Evolutionary conservation across 108 stramenopile genomes (phyloP), one percentile per base, ranked within the genome.

Genomic region (Cyclostephanos invisitatus): DNA sequence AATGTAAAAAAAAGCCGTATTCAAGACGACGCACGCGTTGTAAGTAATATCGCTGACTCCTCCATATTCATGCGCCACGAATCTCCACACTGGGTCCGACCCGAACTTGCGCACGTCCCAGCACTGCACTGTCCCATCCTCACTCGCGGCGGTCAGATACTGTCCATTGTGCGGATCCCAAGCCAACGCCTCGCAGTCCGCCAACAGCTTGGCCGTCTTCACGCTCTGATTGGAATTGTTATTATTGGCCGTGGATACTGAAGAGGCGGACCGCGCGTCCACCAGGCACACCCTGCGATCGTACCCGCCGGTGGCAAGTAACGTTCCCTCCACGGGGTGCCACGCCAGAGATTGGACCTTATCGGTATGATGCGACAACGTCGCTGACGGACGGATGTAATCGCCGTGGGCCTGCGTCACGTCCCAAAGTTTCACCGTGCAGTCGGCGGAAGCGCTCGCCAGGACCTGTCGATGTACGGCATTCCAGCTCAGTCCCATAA

Each of bases 401-500:
- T 80, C 68, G 25, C 82, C 74, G 17, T 78, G 68, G 12, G 87
- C 74, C 51, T 86, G 74, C 25, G 96, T 96, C 20, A 96, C 89
- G 76, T 98, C 96, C 96, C 96, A 96, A 28, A 96, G 60, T 73
- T 99, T 99, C 11, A 99, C 97, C 18, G 98, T 98, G 12, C 73
- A 81, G 84, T 99, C 99, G 2, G 98, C 98, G 2, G 96, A 97
- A 27, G 97, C 97, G 83, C 95, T 96, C 6, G 97, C 95, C 58
- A 98, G 82, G 2, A 98, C 97, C 64, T 98, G 96, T 17, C 91
- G 82, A 75, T 98, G 97, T 49, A 94, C 82, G 37, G 84, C 73
- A 82, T 98, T 98, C 99, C 99, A 99, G 48, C 90, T 89, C 55
- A 99, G 79, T 14, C 91, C 81, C 95, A 99, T 97, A 21, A 99